These are phyloP conservation scores for Perilla frutescens DNA, from an alignment of 257 asterid genomes.

Conservation along the genomic window DNA sequence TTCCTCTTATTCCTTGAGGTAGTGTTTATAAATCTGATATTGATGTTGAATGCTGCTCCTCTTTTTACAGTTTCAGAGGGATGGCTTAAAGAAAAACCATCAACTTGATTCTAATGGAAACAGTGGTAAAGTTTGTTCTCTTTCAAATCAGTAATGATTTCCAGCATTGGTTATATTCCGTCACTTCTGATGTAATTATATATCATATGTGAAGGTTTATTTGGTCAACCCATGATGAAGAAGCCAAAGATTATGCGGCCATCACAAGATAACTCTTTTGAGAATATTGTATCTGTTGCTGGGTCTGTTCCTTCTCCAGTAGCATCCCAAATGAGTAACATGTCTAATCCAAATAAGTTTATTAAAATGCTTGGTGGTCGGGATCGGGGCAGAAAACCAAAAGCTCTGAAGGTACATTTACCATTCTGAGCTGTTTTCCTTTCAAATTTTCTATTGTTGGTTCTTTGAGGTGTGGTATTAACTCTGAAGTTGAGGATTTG, in stretches of 20 bases:
- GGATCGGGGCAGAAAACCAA: conserved; percentile 83
- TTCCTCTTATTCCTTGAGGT: conserved; percentile 14
- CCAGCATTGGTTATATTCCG: conserved; percentile 28
- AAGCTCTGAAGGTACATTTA: conserved; percentile 70
- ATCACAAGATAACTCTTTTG: conserved; percentile 71
- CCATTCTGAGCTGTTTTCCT: conserved; percentile 14
- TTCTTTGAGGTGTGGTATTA: conserved; percentile 11
- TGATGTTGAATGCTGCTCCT: conserved; percentile 20
- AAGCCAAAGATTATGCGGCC: conserved; percentile 78
- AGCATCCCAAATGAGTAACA: conserved; percentile 91
- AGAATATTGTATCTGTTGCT: conserved; percentile 58
- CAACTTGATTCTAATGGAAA: conserved; percentile 77
- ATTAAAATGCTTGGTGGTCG: conserved; percentile 80
- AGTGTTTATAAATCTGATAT: background rate
- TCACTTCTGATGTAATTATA: conserved; percentile 29
- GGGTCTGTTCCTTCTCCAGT: conserved; percentile 88
- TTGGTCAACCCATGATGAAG: conserved; percentile 75
- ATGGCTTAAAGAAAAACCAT: conserved; percentile 58
- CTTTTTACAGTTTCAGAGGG: conserved; percentile 67
- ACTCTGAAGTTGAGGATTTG: conserved; percentile 35
- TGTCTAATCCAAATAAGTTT: conserved; percentile 78
- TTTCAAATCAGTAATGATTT: conserved; percentile 17
- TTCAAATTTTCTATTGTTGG: conserved; percentile 19
- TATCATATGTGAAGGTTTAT: conserved; percentile 67
- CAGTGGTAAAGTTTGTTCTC: conserved; percentile 54